Percentiles rank a stretch among this genome's conserved stretches.
These are phyloP conservation scores for Glaciozyma antarctica DNA, from an alignment of 768 basidiomycete species.

Conservation along the genomic window DNA sequence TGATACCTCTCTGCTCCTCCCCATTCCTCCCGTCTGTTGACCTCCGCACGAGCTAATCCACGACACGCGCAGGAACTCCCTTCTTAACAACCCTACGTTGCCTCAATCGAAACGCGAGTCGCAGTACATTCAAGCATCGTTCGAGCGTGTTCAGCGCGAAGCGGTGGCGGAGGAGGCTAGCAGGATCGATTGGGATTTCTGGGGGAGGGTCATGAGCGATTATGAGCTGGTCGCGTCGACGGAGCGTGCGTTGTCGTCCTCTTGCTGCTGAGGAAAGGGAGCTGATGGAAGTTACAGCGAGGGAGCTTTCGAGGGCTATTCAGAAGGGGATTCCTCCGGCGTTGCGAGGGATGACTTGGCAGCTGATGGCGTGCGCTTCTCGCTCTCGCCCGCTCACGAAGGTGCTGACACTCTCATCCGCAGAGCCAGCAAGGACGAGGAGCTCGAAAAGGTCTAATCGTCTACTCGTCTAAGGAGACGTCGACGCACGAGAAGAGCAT, in stretches of 20 bases:
- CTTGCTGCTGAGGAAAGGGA: no score
- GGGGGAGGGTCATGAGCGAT: conserved; percentile 85
- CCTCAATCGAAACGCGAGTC: not conserved
- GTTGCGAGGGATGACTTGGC: conserved; percentile 90
- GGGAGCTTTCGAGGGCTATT: conserved; percentile 76
- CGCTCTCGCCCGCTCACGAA: not conserved
- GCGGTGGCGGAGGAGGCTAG: no score
- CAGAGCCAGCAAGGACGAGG: conserved; percentile 73
- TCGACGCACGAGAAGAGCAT: conserved; percentile 93
- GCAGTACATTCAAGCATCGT: not conserved
- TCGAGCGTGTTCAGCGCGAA: not conserved
- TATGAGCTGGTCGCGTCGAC: conserved; percentile 69
- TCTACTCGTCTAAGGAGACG: conserved; percentile 65
- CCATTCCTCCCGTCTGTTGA: not conserved
- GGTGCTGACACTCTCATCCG: conserved; percentile 49
- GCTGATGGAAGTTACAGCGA: conserved; percentile 41
- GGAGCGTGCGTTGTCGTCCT: conserved; percentile 20
- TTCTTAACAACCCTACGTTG: not conserved
- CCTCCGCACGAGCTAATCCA: not conserved
- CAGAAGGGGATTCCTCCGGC: conserved; percentile 82
- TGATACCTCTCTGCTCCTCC: not conserved
- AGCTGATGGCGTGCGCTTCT: conserved; percentile 59
- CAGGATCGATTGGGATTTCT: conserved; percentile 54
- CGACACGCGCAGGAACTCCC: not conserved
- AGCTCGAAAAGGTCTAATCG: conserved; percentile 74